Evolutionary conservation across 2,329 filamentous ascomycete species (phyloP).

Genomic region (Dichotomopilus funicola): DNA sequence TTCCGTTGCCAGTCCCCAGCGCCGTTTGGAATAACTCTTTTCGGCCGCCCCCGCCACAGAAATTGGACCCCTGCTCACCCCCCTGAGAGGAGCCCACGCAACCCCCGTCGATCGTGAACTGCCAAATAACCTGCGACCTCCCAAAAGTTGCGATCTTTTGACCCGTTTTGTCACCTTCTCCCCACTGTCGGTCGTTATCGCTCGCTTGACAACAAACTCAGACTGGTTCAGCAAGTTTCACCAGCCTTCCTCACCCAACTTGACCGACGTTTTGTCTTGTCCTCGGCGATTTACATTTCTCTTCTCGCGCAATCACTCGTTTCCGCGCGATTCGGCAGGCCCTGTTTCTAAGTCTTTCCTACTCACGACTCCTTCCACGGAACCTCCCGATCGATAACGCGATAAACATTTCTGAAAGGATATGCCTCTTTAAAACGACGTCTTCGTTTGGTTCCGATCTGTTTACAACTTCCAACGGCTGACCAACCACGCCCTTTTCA

Average conservation of each 20-base stretch:
- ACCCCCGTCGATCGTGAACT: not conserved
- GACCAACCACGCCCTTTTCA: too few species aligned
- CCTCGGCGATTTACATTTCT: not conserved
- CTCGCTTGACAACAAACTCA: conserved; percentile 2
- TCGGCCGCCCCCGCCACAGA: not conserved
- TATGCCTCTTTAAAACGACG: not conserved
- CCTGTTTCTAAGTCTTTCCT: not conserved
- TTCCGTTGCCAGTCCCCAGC: not conserved
- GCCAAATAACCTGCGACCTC: conserved; percentile 3
- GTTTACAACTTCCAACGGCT: too few species aligned
- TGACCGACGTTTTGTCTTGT: not conserved
- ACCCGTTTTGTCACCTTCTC: not conserved
- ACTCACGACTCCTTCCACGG: not conserved
- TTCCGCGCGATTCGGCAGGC: conserved; percentile 3
- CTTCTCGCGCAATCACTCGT: conserved; percentile 9
- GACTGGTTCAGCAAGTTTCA: not conserved
- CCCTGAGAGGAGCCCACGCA: not conserved
- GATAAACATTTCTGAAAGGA: not conserved
- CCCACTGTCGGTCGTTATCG: not conserved
- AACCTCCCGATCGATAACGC: not conserved
- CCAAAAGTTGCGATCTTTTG: not conserved
- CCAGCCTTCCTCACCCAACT: not conserved
- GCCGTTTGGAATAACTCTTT: conserved; percentile 4
- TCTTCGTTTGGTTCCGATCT: too few species aligned
- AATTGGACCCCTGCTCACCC: not conserved